A percentile compares a stretch with the other conserved stretches of the same genome.
These are phyloP conservation scores for Plenodomus biglobosus DNA, from an alignment of 2,329 filamentous ascomycete species.

Conservation along the genomic window DNA sequence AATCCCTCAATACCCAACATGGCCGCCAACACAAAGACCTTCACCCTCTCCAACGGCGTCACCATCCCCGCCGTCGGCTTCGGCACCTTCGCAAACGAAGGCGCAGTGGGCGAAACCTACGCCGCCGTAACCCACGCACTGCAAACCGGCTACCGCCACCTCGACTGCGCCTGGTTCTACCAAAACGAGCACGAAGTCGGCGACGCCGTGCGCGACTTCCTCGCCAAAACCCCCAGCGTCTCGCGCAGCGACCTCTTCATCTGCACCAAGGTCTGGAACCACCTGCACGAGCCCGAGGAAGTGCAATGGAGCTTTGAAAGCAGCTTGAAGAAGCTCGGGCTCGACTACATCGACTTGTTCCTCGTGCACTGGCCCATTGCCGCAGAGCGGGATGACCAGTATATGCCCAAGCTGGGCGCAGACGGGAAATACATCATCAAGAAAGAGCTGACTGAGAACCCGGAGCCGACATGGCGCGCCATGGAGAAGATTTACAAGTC, in stretches of 20 bases:
- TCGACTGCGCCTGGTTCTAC: constrained; percentile 72
- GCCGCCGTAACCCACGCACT: constrained; percentile 62
- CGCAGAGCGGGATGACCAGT: constrained; percentile 54
- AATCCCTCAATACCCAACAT: background rate
- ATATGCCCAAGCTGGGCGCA: constrained; percentile 59
- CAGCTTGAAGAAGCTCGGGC: constrained; percentile 64
- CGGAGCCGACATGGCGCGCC: constrained; percentile 66
- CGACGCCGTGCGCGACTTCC: constrained; percentile 62
- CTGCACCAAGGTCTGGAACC: constrained; percentile 70
- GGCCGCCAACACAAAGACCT: constrained; percentile 45
- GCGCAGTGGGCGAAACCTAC: constrained; percentile 57
- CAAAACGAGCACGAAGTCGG: constrained; percentile 72
- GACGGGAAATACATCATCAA: constrained; percentile 64
- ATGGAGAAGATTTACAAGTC: constrained; percentile 64
- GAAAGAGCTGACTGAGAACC: constrained; percentile 67
- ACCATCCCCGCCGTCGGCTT: constrained; percentile 70
- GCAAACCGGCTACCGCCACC: constrained; percentile 62
- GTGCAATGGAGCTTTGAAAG: constrained; percentile 62
- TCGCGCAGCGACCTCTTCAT: constrained; percentile 65
- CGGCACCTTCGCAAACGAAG: constrained; percentile 72
- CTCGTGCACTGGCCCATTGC: constrained; percentile 64
- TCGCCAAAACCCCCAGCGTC: constrained; percentile 57
- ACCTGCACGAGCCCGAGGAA: constrained; percentile 58
- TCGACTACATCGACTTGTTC: constrained; percentile 69
- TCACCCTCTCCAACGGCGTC: constrained; percentile 60